phyloP scores from a whole-genome alignment of 495 filamentous ascomycete genomes.

The Hypoxylon trugodes region DNA sequence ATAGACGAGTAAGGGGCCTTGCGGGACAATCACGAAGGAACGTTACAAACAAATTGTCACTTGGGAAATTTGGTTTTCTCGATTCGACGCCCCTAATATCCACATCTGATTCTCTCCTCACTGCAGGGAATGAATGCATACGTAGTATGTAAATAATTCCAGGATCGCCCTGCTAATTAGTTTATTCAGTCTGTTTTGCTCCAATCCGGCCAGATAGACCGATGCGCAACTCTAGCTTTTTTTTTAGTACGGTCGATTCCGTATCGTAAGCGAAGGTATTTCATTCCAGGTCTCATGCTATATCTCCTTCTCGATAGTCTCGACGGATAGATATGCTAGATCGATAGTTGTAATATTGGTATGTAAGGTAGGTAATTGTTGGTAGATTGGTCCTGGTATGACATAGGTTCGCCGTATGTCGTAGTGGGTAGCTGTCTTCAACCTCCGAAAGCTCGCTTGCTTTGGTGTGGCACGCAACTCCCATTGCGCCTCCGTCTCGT shows the following conservation, averaged over 20 bases:
- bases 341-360: conserved; percentile 9
- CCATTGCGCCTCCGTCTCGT: conserved; percentile 6
- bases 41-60: not conserved
- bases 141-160: not conserved
- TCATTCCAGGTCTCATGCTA: conserved; percentile 16
- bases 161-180: conserved; percentile 1
- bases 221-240: not conserved
- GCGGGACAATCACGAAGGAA: no score
- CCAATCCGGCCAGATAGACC: conserved; percentile 19
- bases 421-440: conserved; percentile 12
- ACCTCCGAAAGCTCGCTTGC: not conserved
- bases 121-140: conserved; percentile 1
- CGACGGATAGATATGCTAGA: conserved; percentile 20
- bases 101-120: conserved; percentile 1
- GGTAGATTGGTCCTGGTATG: not conserved
- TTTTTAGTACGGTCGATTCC: not conserved
- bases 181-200: conserved; percentile 29
- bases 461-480: not conserved
- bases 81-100: conserved; percentile 11
- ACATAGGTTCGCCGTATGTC: conserved; percentile 12
- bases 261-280: conserved; percentile 16
- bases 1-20: no score
- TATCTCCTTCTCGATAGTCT: conserved; percentile 1
- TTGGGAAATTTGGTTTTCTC: not conserved
- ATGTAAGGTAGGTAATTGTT: not conserved